phyloP scores from a whole-genome alignment of 495 filamentous ascomycete species.

The Xylaria acuta region DNA sequence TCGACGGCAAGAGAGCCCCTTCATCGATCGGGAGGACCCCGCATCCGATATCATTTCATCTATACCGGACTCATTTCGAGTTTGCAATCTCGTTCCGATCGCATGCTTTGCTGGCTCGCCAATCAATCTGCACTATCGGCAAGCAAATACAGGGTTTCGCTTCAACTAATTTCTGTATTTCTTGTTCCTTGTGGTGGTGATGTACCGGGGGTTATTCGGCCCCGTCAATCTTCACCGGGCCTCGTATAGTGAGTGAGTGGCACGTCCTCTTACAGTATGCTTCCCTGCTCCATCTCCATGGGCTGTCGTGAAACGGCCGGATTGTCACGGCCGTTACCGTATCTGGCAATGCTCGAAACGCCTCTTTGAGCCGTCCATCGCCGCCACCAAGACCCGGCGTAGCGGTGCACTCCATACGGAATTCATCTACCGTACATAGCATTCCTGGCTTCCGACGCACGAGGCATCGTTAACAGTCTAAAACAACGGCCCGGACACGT shows the following conservation, averaged over 20 bases:
- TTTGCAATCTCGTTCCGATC: background rate
- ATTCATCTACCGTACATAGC: background rate
- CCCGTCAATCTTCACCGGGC: background rate
- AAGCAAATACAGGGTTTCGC: background rate
- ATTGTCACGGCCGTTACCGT: background rate
- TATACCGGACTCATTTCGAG: background rate
- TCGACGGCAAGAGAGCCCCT: conserved; percentile 20
- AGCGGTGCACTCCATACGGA: background rate
- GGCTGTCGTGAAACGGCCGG: background rate
- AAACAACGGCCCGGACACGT: background rate
- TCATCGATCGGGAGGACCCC: conserved; percentile 17
- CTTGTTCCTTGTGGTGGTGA: background rate
- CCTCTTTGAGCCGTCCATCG: background rate
- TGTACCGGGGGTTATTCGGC: background rate
- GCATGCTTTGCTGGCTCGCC: background rate
- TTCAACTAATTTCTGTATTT: background rate
- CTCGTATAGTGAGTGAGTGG: background rate
- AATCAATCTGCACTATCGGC: background rate
- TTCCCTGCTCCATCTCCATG: background rate
- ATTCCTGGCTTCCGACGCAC: background rate
- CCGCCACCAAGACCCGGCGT: background rate
- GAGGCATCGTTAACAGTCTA: background rate
- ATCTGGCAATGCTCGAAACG: background rate
- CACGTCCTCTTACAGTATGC: too few relatives aligned
- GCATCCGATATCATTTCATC: conserved; percentile 5